These are phyloP conservation scores for Sanguinoderma infundibulare DNA, from an alignment of 1,284 basidiomycete species.

Conservation along the genomic window DNA sequence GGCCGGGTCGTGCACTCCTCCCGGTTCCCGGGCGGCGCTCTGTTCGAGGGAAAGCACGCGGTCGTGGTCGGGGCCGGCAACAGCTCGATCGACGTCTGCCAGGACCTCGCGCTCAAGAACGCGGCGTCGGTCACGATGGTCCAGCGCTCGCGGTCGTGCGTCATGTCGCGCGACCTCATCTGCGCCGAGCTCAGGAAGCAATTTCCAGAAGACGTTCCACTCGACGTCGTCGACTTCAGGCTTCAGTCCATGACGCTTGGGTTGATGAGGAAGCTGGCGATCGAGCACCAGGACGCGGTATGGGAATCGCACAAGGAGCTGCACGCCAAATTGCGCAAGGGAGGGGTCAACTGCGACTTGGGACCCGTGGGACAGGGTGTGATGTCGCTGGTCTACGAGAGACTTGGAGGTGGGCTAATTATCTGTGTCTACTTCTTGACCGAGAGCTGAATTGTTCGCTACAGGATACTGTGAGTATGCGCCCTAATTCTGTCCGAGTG, in stretches of 20 bases:
- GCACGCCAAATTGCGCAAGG: constrained; percentile 57
- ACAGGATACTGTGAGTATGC: constrained; percentile 18
- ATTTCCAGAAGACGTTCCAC: constrained; percentile 48
- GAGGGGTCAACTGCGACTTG: constrained; percentile 60
- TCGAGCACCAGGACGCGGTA: constrained; percentile 23
- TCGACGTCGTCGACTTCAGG: constrained; percentile 51
- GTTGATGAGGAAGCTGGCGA: constrained; percentile 38
- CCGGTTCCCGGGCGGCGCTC: constrained; percentile 41
- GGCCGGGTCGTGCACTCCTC: constrained; percentile 50
- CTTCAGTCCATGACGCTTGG: constrained; percentile 45
- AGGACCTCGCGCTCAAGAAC: constrained; percentile 47
- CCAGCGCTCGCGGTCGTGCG: constrained; percentile 36
- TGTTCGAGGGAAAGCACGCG: constrained; percentile 48
- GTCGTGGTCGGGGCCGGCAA: constrained; percentile 58
- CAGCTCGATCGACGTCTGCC: constrained; percentile 49
- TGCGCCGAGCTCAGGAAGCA: constrained; percentile 22
- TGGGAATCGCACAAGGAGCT: constrained; percentile 45
- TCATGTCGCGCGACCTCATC: constrained; percentile 34
- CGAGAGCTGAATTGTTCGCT: not conserved
- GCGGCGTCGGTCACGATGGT: constrained; percentile 37
- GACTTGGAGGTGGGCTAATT: constrained; percentile 23
- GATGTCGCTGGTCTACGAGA: constrained; percentile 40
- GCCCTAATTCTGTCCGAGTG: not conserved
- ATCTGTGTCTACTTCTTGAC: not conserved
- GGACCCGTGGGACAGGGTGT: constrained; percentile 62